These are phyloP conservation scores for Endotrypanum monterogeii DNA, from an alignment of 208 protist species.

Conservation along the genomic window DNA sequence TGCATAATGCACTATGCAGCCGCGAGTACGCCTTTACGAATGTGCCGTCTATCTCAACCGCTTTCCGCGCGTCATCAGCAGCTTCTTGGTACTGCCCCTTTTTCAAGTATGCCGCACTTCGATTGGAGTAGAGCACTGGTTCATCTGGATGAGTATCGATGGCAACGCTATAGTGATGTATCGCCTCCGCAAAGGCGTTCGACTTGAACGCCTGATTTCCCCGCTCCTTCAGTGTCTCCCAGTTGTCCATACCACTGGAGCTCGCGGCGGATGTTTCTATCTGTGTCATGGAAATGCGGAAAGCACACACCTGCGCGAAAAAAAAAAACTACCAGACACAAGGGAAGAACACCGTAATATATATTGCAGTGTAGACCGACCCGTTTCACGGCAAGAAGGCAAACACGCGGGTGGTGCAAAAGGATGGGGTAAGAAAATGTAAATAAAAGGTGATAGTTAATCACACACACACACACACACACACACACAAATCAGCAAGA, in stretches of 20 bases:
- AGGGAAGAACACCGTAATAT: background rate
- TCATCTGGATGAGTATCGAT: conserved; percentile 63
- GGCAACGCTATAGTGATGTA: conserved; percentile 84
- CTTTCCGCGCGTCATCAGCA: conserved; percentile 63
- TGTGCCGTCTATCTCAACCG: conserved; percentile 72
- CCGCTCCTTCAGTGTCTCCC: conserved; percentile 75
- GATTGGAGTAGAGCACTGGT: conserved; percentile 93
- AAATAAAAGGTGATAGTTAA: background rate
- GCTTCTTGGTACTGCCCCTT: conserved; percentile 55
- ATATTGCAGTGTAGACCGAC: too few relatives aligned
- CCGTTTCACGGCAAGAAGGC: too few relatives aligned
- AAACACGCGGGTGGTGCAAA: background rate
- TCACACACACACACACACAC: too few relatives aligned
- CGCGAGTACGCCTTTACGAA: conserved; percentile 90
- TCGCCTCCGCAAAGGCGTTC: conserved; percentile 71
- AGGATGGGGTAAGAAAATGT: background rate
- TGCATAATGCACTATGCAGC: conserved; percentile 81
- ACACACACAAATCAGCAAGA: too few relatives aligned
- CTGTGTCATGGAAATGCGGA: conserved; percentile 18
- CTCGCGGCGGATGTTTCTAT: conserved; percentile 2
- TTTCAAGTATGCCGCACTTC: conserved; percentile 87
- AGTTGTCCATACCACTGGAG: conserved; percentile 20
- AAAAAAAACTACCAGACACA: background rate
- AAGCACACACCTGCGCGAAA: background rate
- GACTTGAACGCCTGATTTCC: conserved; percentile 92